These are phyloP conservation scores for Gaultheria prostrata DNA, from an alignment of 148 eudicot species.

Conservation along the genomic window DNA sequence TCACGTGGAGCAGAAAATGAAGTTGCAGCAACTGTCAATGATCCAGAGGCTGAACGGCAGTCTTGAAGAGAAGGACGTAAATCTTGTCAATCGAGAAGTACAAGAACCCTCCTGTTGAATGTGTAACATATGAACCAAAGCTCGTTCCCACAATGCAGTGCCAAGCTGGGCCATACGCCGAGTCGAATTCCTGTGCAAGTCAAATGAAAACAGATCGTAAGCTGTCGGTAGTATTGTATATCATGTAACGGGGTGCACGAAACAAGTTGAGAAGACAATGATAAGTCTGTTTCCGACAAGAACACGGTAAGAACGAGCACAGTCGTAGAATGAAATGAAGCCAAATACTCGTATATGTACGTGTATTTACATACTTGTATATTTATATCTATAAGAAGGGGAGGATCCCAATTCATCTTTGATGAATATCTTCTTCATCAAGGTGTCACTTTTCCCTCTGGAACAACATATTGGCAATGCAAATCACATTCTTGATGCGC, in stretches of 20 bases:
- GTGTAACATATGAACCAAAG: constrained; percentile 68
- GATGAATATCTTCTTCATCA: neutral
- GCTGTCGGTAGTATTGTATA: neutral
- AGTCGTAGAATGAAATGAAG: neutral
- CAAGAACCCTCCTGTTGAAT: constrained; percentile 66
- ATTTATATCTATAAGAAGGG: too few species aligned
- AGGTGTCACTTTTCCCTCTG: neutral
- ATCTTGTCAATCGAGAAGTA: constrained; percentile 68
- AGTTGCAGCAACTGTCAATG: constrained; percentile 21
- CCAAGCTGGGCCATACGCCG: constrained; percentile 65
- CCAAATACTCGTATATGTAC: too few species aligned
- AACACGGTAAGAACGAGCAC: neutral
- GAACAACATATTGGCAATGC: neutral
- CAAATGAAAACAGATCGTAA: neutral
- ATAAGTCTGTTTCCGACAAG: neutral
- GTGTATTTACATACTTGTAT: too few species aligned
- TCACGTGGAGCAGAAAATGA: neutral
- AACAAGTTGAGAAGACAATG: neutral
- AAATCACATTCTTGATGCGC: neutral
- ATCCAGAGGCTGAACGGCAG: constrained; percentile 56
- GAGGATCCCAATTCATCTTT: neutral
- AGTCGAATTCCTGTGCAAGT: constrained; percentile 56
- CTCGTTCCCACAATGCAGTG: constrained; percentile 72
- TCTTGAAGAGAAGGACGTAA: constrained; percentile 59
- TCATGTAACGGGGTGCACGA: too few species aligned